A percentile compares a stretch with the other conserved stretches of the same genome.
These are phyloP conservation scores for Arxiozyma slooffiae DNA, from an alignment of 1,139 yeast genomes.

Conservation along the genomic window DNA sequence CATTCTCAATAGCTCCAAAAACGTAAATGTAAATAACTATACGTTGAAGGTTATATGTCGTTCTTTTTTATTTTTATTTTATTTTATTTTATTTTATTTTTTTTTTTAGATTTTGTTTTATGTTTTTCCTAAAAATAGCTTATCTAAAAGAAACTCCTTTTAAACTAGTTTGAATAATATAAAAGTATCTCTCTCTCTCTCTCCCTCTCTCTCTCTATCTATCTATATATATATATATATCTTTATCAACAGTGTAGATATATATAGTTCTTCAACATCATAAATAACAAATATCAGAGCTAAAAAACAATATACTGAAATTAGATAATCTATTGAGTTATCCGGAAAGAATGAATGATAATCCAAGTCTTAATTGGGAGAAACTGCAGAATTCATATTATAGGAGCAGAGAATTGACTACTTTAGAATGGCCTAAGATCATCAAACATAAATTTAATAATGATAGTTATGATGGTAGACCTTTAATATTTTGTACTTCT, in stretches of 20 bases:
- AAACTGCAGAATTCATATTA: constrained; percentile 53
- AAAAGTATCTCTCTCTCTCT: no score
- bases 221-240: no score
- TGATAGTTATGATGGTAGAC: background rate
- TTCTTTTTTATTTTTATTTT: no score
- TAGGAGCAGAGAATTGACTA: constrained; percentile 32
- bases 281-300: no score
- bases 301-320: no score
- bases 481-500: constrained; percentile 15
- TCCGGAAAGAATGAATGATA: constrained; percentile 15
- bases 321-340: background rate
- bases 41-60: background rate
- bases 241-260: no score
- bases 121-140: background rate
- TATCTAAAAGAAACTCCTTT: background rate
- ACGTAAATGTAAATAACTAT: no score
- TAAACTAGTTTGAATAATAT: background rate
- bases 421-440: constrained; percentile 17
- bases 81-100: no score
- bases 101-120: background rate
- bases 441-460: background rate
- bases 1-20: background rate
- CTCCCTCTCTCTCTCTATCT: no score
- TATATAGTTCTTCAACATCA: no score
- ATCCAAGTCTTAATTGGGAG: constrained; percentile 53